A percentile compares a stretch with the other conserved stretches of the same genome.
These are phyloP conservation scores for Suhomyces wounanorum DNA, from an alignment of 1,139 yeast species.

Conservation along the genomic window DNA sequence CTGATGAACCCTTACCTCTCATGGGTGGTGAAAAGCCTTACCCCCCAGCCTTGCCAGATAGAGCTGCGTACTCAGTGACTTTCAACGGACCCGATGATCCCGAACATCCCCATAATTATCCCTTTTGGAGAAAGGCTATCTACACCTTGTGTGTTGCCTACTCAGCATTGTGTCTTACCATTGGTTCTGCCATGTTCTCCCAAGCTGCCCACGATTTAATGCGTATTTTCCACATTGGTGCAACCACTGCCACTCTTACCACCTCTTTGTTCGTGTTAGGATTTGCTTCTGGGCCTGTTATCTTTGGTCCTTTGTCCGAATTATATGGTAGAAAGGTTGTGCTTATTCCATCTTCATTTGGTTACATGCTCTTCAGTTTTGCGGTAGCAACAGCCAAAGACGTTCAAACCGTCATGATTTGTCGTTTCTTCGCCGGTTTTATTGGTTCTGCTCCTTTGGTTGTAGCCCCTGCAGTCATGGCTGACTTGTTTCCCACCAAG, in stretches of 20 bases:
- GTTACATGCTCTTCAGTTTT: conserved; percentile 61
- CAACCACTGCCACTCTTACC: conserved; percentile 61
- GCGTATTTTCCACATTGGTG: conserved; percentile 50
- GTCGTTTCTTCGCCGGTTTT: conserved; percentile 76
- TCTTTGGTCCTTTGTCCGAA: conserved; percentile 83
- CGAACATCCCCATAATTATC: conserved; percentile 64
- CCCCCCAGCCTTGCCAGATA: conserved; percentile 55
- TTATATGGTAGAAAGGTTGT: conserved; percentile 69
- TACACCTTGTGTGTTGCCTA: conserved; percentile 20
- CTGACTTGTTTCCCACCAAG: conserved; percentile 66
- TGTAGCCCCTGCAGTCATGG: conserved; percentile 80
- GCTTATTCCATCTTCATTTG: conserved; percentile 53
- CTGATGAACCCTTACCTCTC: conserved; percentile 34
- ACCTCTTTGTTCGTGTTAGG: conserved; percentile 76
- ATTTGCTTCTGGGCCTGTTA: conserved; percentile 78
- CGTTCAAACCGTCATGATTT: conserved; percentile 67
- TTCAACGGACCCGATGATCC: conserved; percentile 67
- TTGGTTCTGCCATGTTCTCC: conserved; percentile 67
- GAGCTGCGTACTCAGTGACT: conserved; percentile 53
- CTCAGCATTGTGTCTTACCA: conserved; percentile 47
- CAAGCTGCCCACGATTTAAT: conserved; percentile 47
- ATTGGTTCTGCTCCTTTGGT: conserved; percentile 81
- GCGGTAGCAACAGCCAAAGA: conserved; percentile 76
- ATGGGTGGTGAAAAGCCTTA: conserved; percentile 62
- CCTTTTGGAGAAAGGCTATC: conserved; percentile 37